Conservation (phyloP, 495 filamentous ascomycete genomes). For the Amniculicola lignicola region DNA sequence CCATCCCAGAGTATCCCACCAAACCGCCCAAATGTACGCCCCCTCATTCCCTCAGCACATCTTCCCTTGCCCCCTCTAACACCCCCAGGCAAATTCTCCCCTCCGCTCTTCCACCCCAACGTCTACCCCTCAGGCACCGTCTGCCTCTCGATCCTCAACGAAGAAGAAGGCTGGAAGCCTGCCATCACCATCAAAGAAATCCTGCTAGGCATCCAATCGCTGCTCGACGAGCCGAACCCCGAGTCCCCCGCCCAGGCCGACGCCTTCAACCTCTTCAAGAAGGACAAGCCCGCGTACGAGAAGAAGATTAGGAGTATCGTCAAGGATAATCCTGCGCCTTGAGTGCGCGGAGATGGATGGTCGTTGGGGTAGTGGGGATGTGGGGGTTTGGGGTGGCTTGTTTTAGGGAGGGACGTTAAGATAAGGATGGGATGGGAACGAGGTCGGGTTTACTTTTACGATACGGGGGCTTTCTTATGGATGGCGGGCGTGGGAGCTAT, state of each 20-base stretch:
- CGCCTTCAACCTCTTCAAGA: conserved; percentile 95
- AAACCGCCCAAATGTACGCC: conserved; percentile 92
- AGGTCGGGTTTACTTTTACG: no score
- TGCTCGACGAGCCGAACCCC: conserved; percentile 94
- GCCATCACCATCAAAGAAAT: conserved; percentile 98
- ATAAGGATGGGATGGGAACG: no score
- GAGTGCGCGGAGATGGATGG: background rate
- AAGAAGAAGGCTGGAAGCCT: conserved; percentile 97
- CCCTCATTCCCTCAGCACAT: no score
- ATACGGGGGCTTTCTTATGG: no score
- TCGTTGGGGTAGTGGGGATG: background rate
- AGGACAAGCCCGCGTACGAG: conserved; percentile 83
- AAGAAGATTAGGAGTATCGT: conserved; percentile 82
- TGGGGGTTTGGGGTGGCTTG: background rate
- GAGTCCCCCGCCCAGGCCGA: conserved; percentile 96
- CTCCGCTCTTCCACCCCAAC: conserved; percentile 96
- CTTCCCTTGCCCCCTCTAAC: background rate
- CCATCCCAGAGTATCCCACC: conserved; percentile 82
- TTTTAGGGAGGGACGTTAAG: no score
- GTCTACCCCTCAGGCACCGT: conserved; percentile 98
- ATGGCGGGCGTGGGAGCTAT: no score
- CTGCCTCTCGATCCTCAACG: conserved; percentile 95
- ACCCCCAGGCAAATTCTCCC: conserved; percentile 85
- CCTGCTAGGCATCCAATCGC: conserved; percentile 88
- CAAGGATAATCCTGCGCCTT: conserved; percentile 72